phyloP scores from a whole-genome alignment of 1,139 yeast genomes.

The Protomyces arabidopsidicola region DNA sequence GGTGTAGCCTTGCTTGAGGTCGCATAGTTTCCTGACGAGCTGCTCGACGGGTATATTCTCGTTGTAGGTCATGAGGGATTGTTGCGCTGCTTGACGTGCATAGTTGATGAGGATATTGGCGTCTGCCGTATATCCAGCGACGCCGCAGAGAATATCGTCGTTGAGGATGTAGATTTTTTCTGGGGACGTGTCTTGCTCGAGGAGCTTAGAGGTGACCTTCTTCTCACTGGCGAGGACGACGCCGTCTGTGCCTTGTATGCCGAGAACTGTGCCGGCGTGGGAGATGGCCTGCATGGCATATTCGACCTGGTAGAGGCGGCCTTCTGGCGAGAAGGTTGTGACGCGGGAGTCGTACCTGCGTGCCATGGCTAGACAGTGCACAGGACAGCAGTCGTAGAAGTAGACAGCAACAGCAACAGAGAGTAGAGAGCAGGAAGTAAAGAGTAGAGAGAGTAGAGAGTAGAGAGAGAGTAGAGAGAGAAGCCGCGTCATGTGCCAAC shows the following conservation, averaged over 20 bases:
- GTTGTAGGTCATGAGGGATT: conserved; percentile 74
- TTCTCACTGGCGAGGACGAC: conserved; percentile 95
- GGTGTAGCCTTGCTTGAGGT: conserved; percentile 94
- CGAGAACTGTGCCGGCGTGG: conserved; percentile 97
- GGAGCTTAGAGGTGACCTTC: conserved; percentile 82
- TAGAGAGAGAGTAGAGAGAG: no score
- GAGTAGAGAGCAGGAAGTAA: no score
- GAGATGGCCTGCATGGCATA: conserved; percentile 96
- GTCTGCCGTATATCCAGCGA: conserved; percentile 97
- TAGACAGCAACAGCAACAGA: background rate
- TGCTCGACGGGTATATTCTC: conserved; percentile 90
- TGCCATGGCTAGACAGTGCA: conserved; percentile 9
- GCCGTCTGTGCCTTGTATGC: conserved; percentile 86
- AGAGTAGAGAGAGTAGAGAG: no score
- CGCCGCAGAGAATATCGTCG: conserved; percentile 84
- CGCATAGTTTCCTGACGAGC: conserved; percentile 82
- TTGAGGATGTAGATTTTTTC: conserved; percentile 85
- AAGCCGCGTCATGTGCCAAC: background rate
- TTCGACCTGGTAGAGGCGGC: conserved; percentile 94
- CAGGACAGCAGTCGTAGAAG: background rate
- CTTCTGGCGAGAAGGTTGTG: conserved; percentile 93
- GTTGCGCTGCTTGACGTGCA: conserved; percentile 83
- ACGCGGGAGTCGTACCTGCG: conserved; percentile 82
- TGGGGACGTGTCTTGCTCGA: conserved; percentile 89
- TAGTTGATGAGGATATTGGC: conserved; percentile 85